Base-by-base conservation (phyloP, 768 basidiomycete species). In the Chalciporus pseudorubinellus region DNA sequence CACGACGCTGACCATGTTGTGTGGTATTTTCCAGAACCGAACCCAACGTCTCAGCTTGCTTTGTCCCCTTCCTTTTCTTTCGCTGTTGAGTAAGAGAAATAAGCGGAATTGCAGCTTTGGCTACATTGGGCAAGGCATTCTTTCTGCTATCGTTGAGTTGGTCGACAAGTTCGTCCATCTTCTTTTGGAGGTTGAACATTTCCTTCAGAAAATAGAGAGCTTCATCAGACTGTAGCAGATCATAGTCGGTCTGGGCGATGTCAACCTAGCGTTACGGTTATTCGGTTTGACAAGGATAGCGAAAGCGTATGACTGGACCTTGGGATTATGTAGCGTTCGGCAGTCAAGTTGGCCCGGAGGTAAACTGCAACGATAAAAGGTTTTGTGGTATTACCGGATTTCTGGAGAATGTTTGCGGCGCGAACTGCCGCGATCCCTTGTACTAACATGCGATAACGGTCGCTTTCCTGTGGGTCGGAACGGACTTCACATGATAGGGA, bases 281-380 rank as follows among this genome's bases (percentile, higher is more conserved):
- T n/a, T n/a, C n/a, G n/a, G n/a, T n/a, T n/a, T n/a, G n/a, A n/a
- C n/a, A n/a, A n/a, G n/a, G n/a, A n/a, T n/a, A n/a, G n/a, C n/a
- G n/a, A 7, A 3, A 6, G 26, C 10, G 10, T 8, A 31, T 11
- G 10, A 13, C 2, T 9, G 9, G 6, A 26, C 26, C 26, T 26
- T 2, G 36, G 16, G 31, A 54, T 26, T 6, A 51, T 26, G 31
- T 39, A 51, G 26, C 53, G 51, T 22, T 51, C 26, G 0, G 16
- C 49, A 26, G 18, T 39, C 49, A 54, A 24, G 29, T 33, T 11
- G n/a, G n/a, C 33, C 6, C 31, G 50, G 13, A 51, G 39, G 31
- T 54, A 54, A 12, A 54, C 24, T 18, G 49, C 49, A 10, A 45
- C 34, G 13, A 51, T 9, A 20, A 54, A 54, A 26, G 45, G 28